Percentiles rank a stretch among this genome's conserved stretches.
Evolutionary conservation across 2,329 filamentous ascomycete genomes (phyloP).

Genomic region (Colletotrichum orchidophilum): DNA sequence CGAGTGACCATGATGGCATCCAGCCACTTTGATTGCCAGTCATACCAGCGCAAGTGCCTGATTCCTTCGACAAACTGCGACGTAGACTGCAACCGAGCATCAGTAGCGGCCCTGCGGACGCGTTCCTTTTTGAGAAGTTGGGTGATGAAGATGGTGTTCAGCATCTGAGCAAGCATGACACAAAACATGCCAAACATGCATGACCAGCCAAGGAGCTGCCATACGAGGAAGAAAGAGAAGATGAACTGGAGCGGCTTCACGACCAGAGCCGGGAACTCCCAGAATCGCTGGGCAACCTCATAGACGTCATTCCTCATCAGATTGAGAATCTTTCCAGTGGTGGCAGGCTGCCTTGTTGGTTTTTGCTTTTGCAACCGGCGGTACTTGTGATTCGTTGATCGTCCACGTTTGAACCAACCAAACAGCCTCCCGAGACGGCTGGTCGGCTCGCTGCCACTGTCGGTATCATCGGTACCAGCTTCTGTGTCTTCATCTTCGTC

Average conservation of each 20-base stretch:
- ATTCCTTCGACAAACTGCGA: slow-evolving; percentile 90
- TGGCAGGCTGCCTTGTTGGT: slow-evolving; percentile 69
- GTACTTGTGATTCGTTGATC: slow-evolving; percentile 30
- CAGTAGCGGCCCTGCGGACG: slow-evolving; percentile 76
- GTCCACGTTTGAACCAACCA: slow-evolving; percentile 12
- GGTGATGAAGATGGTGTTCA: slow-evolving; percentile 75
- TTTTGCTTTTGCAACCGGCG: slow-evolving; percentile 40
- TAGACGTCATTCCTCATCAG: slow-evolving; percentile 85
- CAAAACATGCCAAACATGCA: slow-evolving; percentile 79
- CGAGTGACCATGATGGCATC: slow-evolving; percentile 73
- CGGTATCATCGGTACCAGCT: slow-evolving; percentile 33
- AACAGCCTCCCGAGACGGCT: slow-evolving; percentile 7
- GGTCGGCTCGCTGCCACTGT: slow-evolving; percentile 23
- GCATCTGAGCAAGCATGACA: slow-evolving; percentile 72
- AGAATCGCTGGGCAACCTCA: slow-evolving; percentile 84
- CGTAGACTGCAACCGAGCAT: slow-evolving; percentile 80
- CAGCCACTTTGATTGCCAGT: slow-evolving; percentile 83
- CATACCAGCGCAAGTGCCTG: slow-evolving; percentile 82
- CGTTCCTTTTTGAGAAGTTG: slow-evolving; percentile 75
- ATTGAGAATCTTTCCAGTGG: slow-evolving; percentile 91
- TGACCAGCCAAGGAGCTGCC: slow-evolving; percentile 81
- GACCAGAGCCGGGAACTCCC: slow-evolving; percentile 83
- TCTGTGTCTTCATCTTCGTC: slow-evolving; percentile 39
- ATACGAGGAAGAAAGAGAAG: slow-evolving; percentile 77
- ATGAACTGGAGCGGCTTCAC: slow-evolving; percentile 81